Evolutionary conservation across 1,139 yeast genomes (phyloP), one percentile per base, ranked within the genome.

Genomic region (Taphrina pruni): DNA sequence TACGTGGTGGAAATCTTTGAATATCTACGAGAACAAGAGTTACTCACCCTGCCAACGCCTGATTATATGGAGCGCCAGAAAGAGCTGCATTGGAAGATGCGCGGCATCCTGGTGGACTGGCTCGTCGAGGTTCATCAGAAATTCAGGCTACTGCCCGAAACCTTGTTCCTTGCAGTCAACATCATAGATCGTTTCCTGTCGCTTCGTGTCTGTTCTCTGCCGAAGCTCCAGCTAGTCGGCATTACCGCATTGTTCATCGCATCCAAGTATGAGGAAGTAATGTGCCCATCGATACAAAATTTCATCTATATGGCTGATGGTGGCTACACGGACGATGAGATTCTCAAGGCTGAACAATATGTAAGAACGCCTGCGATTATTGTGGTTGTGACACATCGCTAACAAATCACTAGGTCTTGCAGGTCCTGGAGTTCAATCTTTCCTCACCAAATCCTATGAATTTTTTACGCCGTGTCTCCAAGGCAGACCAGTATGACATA

Each of bases 391-490:
- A 17, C 46, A 56, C 38, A 56, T 8, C 7, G 14, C 50, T 39
- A 14, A 56, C 50, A 11, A 7, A 21, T 17, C 17, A 38, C 11
- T 35, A 58, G 62, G 45, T 64, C 69, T 80, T 93, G 71, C 89
- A 90, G 74, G 87, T 88, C 54, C 81, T 93, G 69, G 85, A 87
- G 73, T 93, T 89, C 78, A 90, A 90, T 77, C 83, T 92, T 75
- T 88, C 90, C 75, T 91, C 89, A 77, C 97, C 97, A 68, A 91
- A 91, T 77, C 97, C 98, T 71, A 89, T 93, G 92, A 92, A 92
- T 79, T 93, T 92, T 77, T 81, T 93, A 75, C 86, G 98, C 78
- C 85, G 98, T 77, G 90, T 91, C 70, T 90, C 97, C 65, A 91
- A 91, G 78, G 98, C 98, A 52, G 98, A 93, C 79, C 94, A 90